These are phyloP conservation scores for Lathyrus aphaca DNA, from an alignment of 306 rosid species.

Conservation along the genomic window DNA sequence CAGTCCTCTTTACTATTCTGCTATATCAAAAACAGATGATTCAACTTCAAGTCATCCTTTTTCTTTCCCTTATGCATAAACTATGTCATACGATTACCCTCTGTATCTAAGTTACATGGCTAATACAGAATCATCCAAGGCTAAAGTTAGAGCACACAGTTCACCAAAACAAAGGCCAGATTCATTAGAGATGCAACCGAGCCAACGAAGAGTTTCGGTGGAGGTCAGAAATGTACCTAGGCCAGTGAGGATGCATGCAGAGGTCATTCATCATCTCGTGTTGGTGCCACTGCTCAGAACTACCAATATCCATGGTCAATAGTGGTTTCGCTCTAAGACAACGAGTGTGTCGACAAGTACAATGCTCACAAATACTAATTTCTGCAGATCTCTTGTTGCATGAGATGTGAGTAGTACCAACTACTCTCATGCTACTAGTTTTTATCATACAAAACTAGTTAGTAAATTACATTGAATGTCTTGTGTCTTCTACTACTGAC, in stretches of 20 bases:
- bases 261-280: constrained; percentile 90
- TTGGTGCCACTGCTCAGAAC: constrained; percentile 64
- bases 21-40: constrained; percentile 53
- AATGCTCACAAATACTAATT: constrained; percentile 63
- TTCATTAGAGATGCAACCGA: constrained; percentile 67
- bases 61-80: constrained; percentile 65
- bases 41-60: constrained; percentile 57
- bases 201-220: constrained; percentile 64
- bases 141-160: constrained; percentile 84
- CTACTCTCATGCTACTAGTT: background rate
- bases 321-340: constrained; percentile 69
- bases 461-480: constrained; percentile 19
- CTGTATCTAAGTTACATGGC: constrained; percentile 91
- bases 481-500: constrained; percentile 2
- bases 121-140: constrained; percentile 85
- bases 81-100: constrained; percentile 60
- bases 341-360: constrained; percentile 90
- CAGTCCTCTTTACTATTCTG: constrained; percentile 74
- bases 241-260: constrained; percentile 71
- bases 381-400: constrained; percentile 72
- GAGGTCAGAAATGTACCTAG: constrained; percentile 90
- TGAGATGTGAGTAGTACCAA: constrained; percentile 61
- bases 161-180: constrained; percentile 94
- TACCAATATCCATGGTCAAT: constrained; percentile 77
- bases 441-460: too few relatives aligned